Base-by-base conservation (phyloP, 208 protist species). In the Lotmaria passim region DNA sequence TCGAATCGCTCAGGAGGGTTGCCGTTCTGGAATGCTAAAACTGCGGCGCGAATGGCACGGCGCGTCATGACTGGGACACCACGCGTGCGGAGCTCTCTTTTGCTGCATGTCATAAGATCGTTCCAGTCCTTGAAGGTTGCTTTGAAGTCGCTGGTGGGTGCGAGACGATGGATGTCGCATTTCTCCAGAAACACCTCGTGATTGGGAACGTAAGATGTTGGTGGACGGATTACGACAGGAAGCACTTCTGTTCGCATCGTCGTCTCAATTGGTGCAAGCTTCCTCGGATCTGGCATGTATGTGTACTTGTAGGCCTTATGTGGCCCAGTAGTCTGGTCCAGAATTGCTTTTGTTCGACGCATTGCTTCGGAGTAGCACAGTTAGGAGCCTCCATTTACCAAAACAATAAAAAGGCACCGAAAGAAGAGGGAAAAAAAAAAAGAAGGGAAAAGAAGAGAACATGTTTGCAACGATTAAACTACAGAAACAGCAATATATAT, bases 241-340 rank as follows among this genome's bases (percentile, higher is more conserved):
- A 96, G 76, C 55, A 97, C 75, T 66, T 97, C 90, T 15, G 73
- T 82, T 0, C 88, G 75, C 64, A 87, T 78, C 23, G 86, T 87
- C 26, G 85, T 86, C 63, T 97, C 93, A 61, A 97, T 97, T 1
- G 93, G 90, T n/a, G 90, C 86, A 6, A 97, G 63, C 57, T 97
- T 97, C 15, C 93, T 68, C 7, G 93, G 93, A 74, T 97, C 93
- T 1, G 93, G 93, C 83, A 97, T 90, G 63, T 97, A 97, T 0
- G 87, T 91, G 73, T 97, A 97, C 69, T 95, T 97, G 75, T 97
- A 97, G 17, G 87, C 81, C 69, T 97, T 97, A 63, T 95, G 90
- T 1, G 93, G 90, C 50, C 89, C 89, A 75, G 60, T 67, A 7
- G 90, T 97, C 47, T 95, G 85, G 75, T 96, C 92, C 33, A 93